phyloP scores from a whole-genome alignment of 371 early-diverging fungal species.

The Mucor lusitanicus region DNA sequence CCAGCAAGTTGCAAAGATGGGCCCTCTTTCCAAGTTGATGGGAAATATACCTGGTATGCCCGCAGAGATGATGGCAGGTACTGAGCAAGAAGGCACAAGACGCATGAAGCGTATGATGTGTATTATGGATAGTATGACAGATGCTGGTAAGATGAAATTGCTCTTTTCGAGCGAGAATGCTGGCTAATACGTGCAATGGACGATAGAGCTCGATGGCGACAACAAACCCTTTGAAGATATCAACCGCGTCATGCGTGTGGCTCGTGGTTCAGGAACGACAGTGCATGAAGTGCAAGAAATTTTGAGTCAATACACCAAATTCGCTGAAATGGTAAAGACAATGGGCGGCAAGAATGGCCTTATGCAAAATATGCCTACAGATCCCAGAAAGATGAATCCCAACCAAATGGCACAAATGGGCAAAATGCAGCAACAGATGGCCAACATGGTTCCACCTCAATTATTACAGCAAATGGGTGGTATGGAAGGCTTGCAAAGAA shows the following conservation, averaged over 20 bases:
- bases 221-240: conserved; percentile 87
- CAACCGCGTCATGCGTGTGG: conserved; percentile 84
- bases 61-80: conserved; percentile 78
- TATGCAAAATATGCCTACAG: conserved; percentile 66
- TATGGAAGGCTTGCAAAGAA: conserved; percentile 80
- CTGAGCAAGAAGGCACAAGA: conserved; percentile 78
- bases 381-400: conserved; percentile 55
- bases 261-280: conserved; percentile 90
- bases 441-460: conserved; percentile 72
- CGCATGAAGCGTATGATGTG: conserved; percentile 89
- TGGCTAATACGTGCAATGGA: background rate
- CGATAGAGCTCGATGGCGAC: conserved; percentile 88
- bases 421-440: conserved; percentile 71
- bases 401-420: conserved; percentile 65
- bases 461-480: conserved; percentile 80
- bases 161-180: no score
- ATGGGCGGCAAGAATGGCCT: conserved; percentile 95
- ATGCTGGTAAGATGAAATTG: conserved; percentile 45
- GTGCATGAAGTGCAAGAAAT: conserved; percentile 88
- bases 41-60: conserved; percentile 98
- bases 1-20: conserved; percentile 93
- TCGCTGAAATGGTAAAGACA: conserved; percentile 93
- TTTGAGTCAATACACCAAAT: conserved; percentile 81
- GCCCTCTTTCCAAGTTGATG: conserved; percentile 95
- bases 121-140: conserved; percentile 98